Evolutionary conservation across 257 asterid species (phyloP).

Genomic region (Mitragyna speciosa): DNA sequence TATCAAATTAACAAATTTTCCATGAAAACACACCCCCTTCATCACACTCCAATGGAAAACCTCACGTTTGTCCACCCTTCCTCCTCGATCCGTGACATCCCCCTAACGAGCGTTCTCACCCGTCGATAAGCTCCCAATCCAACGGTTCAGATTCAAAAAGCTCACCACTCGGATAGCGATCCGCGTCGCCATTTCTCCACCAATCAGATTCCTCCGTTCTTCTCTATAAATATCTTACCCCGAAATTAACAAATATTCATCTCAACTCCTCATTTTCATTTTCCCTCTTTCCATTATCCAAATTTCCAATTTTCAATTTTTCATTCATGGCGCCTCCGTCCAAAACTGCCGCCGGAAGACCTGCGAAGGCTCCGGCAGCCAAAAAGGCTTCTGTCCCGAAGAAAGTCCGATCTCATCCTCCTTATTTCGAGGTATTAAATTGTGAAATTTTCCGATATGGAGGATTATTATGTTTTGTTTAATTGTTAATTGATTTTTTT

Average conservation of each 20-base stretch:
- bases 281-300: slow-evolving; percentile 6
- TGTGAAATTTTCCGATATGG: background rate
- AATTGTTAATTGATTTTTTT: background rate
- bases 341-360: background rate
- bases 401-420: slow-evolving; percentile 56
- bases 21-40: background rate
- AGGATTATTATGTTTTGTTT: background rate
- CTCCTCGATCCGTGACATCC: slow-evolving; percentile 3
- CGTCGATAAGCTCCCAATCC: slow-evolving; percentile 54
- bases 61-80: background rate
- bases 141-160: slow-evolving; percentile 57
- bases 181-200: slow-evolving; percentile 46
- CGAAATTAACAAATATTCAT: background rate
- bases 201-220: slow-evolving; percentile 50
- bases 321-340: slow-evolving; percentile 16
- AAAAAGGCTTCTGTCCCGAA: slow-evolving; percentile 57
- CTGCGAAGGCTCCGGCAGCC: slow-evolving; percentile 10
- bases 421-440: slow-evolving; percentile 65
- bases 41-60: too few relatives aligned
- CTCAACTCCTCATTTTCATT: background rate
- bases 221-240: background rate
- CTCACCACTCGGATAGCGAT: slow-evolving; percentile 19
- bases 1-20: background rate
- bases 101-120: slow-evolving; percentile 1
- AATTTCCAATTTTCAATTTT: background rate